Evolutionary conservation across 1,139 yeast species (phyloP).

Genomic region (Hemisphaericaspora subhashii): DNA sequence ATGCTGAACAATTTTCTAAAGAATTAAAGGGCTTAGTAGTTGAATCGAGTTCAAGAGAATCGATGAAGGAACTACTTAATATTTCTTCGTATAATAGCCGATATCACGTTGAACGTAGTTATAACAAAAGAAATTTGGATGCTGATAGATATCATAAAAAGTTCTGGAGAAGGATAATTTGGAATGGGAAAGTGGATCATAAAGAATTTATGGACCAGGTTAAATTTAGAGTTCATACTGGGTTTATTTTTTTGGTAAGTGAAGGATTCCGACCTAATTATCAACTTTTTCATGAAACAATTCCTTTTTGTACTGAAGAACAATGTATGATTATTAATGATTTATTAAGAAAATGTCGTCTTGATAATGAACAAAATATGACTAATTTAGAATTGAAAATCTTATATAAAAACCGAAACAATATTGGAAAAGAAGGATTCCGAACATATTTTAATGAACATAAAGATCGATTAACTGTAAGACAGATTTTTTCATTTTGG

Average conservation of each 20-base stretch:
- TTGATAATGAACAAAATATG: slow-evolving; percentile 15
- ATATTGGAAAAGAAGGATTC: slow-evolving; percentile 19
- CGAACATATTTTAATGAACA: slow-evolving; percentile 16
- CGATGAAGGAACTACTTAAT: neutral
- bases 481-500: slow-evolving; percentile 32
- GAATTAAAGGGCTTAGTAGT: slow-evolving; percentile 23
- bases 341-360: slow-evolving; percentile 22
- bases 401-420: slow-evolving; percentile 19
- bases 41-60: no score
- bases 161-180: neutral
- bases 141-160: neutral
- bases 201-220: slow-evolving; percentile 25
- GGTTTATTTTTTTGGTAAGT: slow-evolving; percentile 33
- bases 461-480: slow-evolving; percentile 21
- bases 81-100: no score
- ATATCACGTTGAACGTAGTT: no score
- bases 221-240: slow-evolving; percentile 33
- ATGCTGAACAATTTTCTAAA: slow-evolving; percentile 22
- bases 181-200: neutral
- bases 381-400: slow-evolving; percentile 21
- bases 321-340: slow-evolving; percentile 23
- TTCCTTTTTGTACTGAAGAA: slow-evolving; percentile 19
- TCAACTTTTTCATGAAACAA: slow-evolving; percentile 28
- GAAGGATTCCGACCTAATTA: slow-evolving; percentile 41
- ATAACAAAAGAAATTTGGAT: no score